Base-by-base conservation (phyloP, 768 basidiomycete genomes). In the Tylopilus sp. region DNA sequence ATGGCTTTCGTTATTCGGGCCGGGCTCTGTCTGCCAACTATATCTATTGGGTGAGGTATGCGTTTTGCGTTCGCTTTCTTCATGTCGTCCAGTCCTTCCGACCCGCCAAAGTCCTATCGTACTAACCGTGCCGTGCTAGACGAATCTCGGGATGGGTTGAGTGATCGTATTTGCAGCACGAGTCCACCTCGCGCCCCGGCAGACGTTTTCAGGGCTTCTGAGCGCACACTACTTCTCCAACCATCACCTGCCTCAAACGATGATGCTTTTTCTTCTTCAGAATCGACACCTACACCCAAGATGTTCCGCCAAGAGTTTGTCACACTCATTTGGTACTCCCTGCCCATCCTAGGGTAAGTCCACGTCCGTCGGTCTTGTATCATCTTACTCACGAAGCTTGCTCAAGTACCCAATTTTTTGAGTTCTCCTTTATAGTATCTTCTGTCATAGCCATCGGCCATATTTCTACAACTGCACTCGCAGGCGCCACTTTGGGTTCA, bases 401-500 rank as follows among this genome's bases (percentile, higher is more conserved):
- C 44, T 15, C 23, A 38, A 91, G 90, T 6, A 85, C 90, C 3
- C 86, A 90, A 55, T 45, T 91, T 18, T 76, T 91, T 18, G 95
- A 98, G 65, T 95, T 89, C 67, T 89, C 87, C 9, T 80, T 98
- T 30, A 79, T 91, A 41, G 75, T 95, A 35, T 85, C 84, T 3
- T 85, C 91, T 11, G 90, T 95, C 44, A 68, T 98, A 31, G 86
- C 85, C 11, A 88, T 95, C 21, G 95, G 95, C 0, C 95, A 98
- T 67, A 70, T 98, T 11, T 93, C 91, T 1, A 95, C 93, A 0
- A 82, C 80, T 1, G 90, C 93, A 20, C 80, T 98, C 0, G 95
- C 95, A 2, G 92, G 91, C 0, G 82, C 87, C 22, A 85, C 81
- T 18, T 69, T 89, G 11, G 86, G 80, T 2, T 83, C 81, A 11